Evolutionary conservation across 2,329 filamentous ascomycete genomes (phyloP), one percentile per base, ranked within the genome.

Genomic region (Sporothrix globosa): DNA sequence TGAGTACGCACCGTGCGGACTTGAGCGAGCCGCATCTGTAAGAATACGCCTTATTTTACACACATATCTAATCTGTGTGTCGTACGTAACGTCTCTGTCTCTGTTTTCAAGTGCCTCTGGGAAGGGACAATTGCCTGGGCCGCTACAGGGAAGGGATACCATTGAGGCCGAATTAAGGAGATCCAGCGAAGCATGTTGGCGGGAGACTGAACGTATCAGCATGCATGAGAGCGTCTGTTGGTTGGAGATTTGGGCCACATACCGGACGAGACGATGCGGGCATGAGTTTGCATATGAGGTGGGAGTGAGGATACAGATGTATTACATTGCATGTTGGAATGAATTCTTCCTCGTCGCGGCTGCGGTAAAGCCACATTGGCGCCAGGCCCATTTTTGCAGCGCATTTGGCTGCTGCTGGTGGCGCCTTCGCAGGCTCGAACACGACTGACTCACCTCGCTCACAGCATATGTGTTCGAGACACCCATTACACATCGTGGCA

Each of bases 101-200:
- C 9, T 34, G 34, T 34, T 50, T n/a, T n/a, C 17, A n/a, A 44
- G 41, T 61, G 34, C 34, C 14, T 46, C 39, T 63, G 61, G 46
- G 44, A 50, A 65, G 46, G 46, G 61, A 30, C 24, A 48, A 24
- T 41, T 63, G 60, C 44, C 21, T 44, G 44, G 61, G 14, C 61
- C 61, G 61, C 61, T 48, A 65, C 61, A 65, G 44, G 61, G 34
- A 65, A 50, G 46, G 46, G 44, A 65, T 17, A n/a, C 9, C 30
- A 34, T 34, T 34, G 34, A 34, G 34, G 34, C 9, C 34, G 6
- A 9, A 34, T 34, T 34, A 9, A 34, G 7, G 34, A 34, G 61
- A 65, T 63, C 39, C 11, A 46, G 19, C n/a, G n/a, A 44, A 13
- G 21, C 13, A 17, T n/a, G 24, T 65, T 50, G 61, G 61, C n/a